Evolutionary conservation across 163 green algal species (phyloP), one percentile per base, ranked within the genome.

Genomic region (Trebouxiophyceae sp.): DNA sequence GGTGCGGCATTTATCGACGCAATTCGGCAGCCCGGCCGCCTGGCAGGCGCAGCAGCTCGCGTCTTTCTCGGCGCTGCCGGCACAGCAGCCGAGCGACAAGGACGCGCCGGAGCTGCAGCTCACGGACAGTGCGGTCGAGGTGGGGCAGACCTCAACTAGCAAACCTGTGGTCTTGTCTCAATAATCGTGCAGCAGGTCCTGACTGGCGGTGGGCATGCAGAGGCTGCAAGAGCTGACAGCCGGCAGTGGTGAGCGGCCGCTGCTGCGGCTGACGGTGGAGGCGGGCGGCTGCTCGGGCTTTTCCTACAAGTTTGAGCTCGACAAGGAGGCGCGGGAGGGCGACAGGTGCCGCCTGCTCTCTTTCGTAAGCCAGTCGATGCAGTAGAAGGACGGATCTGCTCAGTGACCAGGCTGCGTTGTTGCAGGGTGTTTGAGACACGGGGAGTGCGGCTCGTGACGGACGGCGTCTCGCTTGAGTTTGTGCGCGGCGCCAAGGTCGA

Each of bases 201-300:
- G n/a, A n/a, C n/a, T n/a, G n/a, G n/a, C n/a, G n/a, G n/a, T n/a
- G n/a, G n/a, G n/a, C n/a, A n/a, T 67, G 66, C 77, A 91, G 87
- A 74, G 78, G 12, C 64, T 94, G 2, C 68, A 77, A 20, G 73
- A 93, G 71, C 62, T 93, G 27, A 27, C 58, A 27, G 77, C 82
- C 34, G 70, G 65, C 5, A 63, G 46, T 8, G 56, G 27, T 16
- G 66, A 63, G 5, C 66, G 69, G 24, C 26, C 79, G 27, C 46
- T 84, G 20, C 76, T 98, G 24, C 74, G 93, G 16, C 68, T 98
- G 0, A 87, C 80, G 32, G 91, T 98, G 24, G 92, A 98, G 50
- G 88, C 89, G 27, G 93, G 93, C 8, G 93, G 93, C 33, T 98
- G 93, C 76, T 95, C 84, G 31, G 93, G 93, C 29, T 98, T 96